A percentile compares a stretch with the other conserved stretches of the same genome.
Conservation (phyloP, 495 filamentous ascomycete genomes). For the Trichoderma erinaceum region DNA sequence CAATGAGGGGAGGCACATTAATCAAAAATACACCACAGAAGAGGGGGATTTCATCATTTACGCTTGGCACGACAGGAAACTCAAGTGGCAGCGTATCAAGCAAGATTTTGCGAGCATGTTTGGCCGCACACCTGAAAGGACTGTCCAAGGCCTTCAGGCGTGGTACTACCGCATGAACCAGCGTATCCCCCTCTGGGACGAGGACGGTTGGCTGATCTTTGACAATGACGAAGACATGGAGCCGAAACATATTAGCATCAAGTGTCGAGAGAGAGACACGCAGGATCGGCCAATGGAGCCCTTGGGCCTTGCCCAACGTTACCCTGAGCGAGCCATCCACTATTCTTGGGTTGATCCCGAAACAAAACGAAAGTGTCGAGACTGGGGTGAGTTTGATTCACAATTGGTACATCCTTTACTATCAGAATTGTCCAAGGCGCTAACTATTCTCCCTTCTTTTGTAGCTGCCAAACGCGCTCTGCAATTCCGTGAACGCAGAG, state of each 20-base stretch:
- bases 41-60: conserved; percentile 32
- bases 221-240: conserved; percentile 15
- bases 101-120: conserved; percentile 7
- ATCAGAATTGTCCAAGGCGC: neutral
- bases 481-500: conserved; percentile 12
- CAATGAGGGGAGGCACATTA: conserved; percentile 23
- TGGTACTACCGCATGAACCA: conserved; percentile 19
- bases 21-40: conserved; percentile 29
- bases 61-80: conserved; percentile 15
- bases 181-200: conserved; percentile 17
- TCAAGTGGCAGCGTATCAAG: conserved; percentile 16
- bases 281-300: neutral
- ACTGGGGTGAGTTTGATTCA: conserved; percentile 32
- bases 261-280: conserved; percentile 17
- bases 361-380: conserved; percentile 23
- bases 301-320: conserved; percentile 29
- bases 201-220: conserved; percentile 17
- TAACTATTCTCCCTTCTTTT: neutral
- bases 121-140: conserved; percentile 10
- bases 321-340: conserved; percentile 35
- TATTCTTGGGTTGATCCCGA: conserved; percentile 34
- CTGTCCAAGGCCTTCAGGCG: conserved; percentile 19
- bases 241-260: conserved; percentile 15
- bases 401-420: neutral
- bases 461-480: neutral